Conservation (phyloP, 2,329 filamentous ascomycete genomes). For the Huntiella abstrusa region DNA sequence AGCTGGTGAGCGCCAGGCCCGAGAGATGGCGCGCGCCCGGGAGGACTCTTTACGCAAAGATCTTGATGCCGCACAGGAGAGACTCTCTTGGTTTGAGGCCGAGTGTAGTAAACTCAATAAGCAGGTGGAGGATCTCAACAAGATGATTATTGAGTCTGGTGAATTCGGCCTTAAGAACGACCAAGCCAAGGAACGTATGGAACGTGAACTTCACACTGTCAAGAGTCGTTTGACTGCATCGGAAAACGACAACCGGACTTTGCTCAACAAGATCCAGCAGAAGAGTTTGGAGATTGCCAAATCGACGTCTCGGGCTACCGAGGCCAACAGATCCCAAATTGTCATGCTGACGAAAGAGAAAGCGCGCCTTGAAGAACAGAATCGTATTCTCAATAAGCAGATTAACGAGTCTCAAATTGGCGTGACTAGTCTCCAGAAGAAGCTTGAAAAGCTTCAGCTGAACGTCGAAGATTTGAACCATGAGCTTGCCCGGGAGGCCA, state of each 20-base stretch:
- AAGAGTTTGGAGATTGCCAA: conserved; percentile 93
- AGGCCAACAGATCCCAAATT: conserved; percentile 63
- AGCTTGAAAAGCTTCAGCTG: conserved; percentile 78
- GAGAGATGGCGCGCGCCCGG: conserved; percentile 58
- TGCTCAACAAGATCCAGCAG: conserved; percentile 95
- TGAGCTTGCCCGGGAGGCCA: conserved; percentile 75
- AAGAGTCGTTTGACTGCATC: conserved; percentile 79
- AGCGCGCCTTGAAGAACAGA: conserved; percentile 62
- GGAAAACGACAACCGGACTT: conserved; percentile 83
- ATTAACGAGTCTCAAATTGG: conserved; percentile 70
- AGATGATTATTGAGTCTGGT: conserved; percentile 74
- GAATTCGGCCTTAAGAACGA: conserved; percentile 80
- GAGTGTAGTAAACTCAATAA: conserved; percentile 60
- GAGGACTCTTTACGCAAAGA: conserved; percentile 62
- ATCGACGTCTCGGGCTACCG: conserved; percentile 67
- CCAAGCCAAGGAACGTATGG: conserved; percentile 81
- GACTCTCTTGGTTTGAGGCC: conserved; percentile 59
- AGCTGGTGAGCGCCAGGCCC: conserved; percentile 61
- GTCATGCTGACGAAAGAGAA: conserved; percentile 67
- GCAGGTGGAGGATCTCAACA: conserved; percentile 71
- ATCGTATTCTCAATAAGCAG: conserved; percentile 61
- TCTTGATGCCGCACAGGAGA: conserved; percentile 57
- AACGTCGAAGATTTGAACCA: conserved; percentile 84
- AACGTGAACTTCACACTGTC: conserved; percentile 76
- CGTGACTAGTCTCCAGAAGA: conserved; percentile 74